These are phyloP conservation scores for Rubia tinctorum DNA, from an alignment of 305 asterid genomes.

Conservation along the genomic window DNA sequence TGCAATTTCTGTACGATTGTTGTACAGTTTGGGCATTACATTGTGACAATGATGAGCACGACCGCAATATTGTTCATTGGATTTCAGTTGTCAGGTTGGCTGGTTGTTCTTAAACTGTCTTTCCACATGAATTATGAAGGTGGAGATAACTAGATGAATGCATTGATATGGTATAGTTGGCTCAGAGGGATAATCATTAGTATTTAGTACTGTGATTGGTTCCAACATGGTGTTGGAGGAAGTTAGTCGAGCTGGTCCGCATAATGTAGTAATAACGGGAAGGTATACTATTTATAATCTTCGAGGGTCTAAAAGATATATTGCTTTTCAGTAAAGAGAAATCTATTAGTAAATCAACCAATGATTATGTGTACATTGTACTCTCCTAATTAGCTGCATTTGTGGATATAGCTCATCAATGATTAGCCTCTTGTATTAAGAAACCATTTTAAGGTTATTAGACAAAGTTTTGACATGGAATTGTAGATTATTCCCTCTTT, in stretches of 20 bases:
- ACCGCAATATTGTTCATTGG: constrained; percentile 77
- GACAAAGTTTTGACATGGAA: background rate
- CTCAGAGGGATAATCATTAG: constrained; percentile 89
- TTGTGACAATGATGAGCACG: constrained; percentile 83
- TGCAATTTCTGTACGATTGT: constrained; percentile 18
- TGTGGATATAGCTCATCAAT: background rate
- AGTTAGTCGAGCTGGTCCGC: constrained; percentile 90
- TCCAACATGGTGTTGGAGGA: constrained; percentile 93
- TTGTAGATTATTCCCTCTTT: background rate
- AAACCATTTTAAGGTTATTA: background rate
- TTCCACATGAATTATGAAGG: constrained; percentile 30
- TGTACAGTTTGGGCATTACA: constrained; percentile 72
- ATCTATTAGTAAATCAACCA: background rate
- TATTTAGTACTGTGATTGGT: constrained; percentile 94
- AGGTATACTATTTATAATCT: constrained; percentile 42
- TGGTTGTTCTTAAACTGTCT: background rate
- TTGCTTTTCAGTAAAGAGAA: background rate
- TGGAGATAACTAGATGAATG: constrained; percentile 87
- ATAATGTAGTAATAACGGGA: constrained; percentile 91
- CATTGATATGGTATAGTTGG: constrained; percentile 93
- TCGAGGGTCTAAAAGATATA: too few species aligned
- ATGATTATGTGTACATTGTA: background rate
- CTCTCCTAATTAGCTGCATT: background rate
- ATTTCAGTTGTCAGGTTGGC: constrained; percentile 87
- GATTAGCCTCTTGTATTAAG: too few species aligned